These are phyloP conservation scores for Aspergillus sergii DNA, from an alignment of 2,329 filamentous ascomycete species.

Conservation along the genomic window DNA sequence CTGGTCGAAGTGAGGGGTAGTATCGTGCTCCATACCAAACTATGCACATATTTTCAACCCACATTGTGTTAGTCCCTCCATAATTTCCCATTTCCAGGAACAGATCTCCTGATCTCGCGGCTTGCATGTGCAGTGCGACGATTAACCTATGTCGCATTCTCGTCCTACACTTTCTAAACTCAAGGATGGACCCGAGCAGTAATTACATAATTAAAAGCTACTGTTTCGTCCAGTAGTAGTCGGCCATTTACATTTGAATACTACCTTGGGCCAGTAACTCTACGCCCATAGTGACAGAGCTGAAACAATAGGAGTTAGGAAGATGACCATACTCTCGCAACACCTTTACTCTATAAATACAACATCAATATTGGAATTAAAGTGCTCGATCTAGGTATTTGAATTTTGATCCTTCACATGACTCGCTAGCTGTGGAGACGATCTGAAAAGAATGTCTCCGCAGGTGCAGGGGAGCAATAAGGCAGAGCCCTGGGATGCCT, in stretches of 20 bases:
- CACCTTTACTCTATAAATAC: neutral
- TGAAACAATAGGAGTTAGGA: neutral
- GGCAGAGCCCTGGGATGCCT: neutral
- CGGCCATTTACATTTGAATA: neutral
- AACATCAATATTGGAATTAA: neutral
- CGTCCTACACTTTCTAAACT: neutral
- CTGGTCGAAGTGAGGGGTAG: neutral
- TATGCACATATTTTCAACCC: neutral
- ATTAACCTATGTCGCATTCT: neutral
- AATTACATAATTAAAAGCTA: neutral
- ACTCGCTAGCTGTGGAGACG: neutral
- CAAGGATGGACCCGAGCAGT: neutral
- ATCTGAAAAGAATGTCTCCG: neutral
- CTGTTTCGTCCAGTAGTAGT: neutral
- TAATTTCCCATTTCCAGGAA: conserved; percentile 10
- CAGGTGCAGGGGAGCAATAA: neutral
- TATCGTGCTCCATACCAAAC: neutral
- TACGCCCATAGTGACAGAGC: neutral
- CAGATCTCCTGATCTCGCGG: conserved; percentile 9
- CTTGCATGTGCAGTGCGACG: conserved; percentile 11
- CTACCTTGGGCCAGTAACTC: neutral
- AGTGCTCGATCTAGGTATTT: neutral
- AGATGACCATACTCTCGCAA: neutral
- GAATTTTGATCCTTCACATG: neutral
- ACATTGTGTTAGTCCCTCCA: neutral